phyloP scores from a whole-genome alignment of 148 eudicot species.

The Vaccinium macrocarpon region DNA sequence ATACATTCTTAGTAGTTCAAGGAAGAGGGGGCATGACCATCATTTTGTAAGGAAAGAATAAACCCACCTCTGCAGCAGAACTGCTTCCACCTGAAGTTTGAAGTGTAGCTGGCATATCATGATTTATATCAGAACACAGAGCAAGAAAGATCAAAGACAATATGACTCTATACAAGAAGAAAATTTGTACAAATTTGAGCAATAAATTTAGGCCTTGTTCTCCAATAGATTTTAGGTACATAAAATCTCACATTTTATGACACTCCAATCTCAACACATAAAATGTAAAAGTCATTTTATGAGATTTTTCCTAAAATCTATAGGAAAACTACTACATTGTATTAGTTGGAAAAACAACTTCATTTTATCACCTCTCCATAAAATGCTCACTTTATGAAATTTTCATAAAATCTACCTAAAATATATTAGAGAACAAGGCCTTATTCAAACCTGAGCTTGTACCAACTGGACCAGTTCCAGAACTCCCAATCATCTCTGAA shows the following conservation, averaged over 20 bases:
- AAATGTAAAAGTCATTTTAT: too few relatives aligned
- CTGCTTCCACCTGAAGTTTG: conserved; percentile 58
- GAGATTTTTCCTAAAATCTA: too few relatives aligned
- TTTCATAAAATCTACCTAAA: too few relatives aligned
- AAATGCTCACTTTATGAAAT: too few relatives aligned
- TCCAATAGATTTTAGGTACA: too few relatives aligned
- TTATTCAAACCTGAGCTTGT: conserved; percentile 57
- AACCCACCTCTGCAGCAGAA: conserved; percentile 53
- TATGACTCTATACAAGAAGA: conserved; percentile 1
- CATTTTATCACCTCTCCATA: too few relatives aligned
- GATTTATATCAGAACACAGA: conserved; percentile 2
- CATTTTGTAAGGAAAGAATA: conserved; percentile 10
- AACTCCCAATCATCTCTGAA: conserved; percentile 89
- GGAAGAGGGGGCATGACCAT: not conserved
- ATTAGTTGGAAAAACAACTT: too few relatives aligned
- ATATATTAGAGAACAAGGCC: too few relatives aligned
- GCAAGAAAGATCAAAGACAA: not conserved
- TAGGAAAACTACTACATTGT: too few relatives aligned
- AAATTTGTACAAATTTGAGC: not conserved
- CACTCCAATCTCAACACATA: too few relatives aligned
- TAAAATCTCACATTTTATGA: too few relatives aligned
- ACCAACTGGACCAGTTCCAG: conserved; percentile 49
- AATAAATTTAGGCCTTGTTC: conserved; percentile 11
- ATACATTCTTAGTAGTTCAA: not conserved
- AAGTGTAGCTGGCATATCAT: conserved; percentile 38